Conservation (phyloP, 148 eudicot species). For the Vaccinium myrtillus region DNA sequence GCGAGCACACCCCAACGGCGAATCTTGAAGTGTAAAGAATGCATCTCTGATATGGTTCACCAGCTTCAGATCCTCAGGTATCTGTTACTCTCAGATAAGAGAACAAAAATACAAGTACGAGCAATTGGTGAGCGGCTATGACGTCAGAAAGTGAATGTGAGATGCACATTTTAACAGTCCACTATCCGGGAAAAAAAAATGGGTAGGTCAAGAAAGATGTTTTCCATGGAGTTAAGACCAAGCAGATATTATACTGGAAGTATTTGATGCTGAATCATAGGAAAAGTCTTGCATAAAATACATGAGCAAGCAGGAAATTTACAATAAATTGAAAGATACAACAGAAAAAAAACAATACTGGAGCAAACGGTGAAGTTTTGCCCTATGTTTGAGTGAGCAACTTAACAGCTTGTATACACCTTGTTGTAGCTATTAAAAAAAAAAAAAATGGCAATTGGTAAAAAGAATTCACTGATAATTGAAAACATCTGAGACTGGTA, state of each 20-base stretch:
- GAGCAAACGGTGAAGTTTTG: neutral
- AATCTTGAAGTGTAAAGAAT: slow-evolving; percentile 51
- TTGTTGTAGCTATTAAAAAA: neutral
- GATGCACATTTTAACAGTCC: neutral
- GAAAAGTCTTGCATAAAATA: neutral
- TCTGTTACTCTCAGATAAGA: slow-evolving; percentile 26
- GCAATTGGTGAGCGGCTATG: neutral
- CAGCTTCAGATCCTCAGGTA: slow-evolving; percentile 61
- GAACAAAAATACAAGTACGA: neutral
- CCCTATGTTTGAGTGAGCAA: neutral
- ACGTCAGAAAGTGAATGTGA: neutral
- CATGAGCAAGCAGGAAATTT: neutral
- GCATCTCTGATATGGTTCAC: slow-evolving; percentile 53
- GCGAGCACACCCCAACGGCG: slow-evolving; percentile 23
- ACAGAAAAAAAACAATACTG: neutral
- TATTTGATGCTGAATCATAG: neutral
- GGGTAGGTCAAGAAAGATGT: neutral
- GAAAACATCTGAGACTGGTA: neutral
- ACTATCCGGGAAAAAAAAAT: neutral
- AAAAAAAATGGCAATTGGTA: neutral
- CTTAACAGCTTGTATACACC: neutral
- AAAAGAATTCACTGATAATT: neutral
- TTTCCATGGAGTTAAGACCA: neutral
- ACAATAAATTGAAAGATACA: neutral
- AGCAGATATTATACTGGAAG: neutral